Evolutionary conservation across 2,329 filamentous ascomycete species (phyloP), one percentile per base, ranked within the genome.

Genomic region (Ophiocordyceps polyrhachis-furcata): DNA sequence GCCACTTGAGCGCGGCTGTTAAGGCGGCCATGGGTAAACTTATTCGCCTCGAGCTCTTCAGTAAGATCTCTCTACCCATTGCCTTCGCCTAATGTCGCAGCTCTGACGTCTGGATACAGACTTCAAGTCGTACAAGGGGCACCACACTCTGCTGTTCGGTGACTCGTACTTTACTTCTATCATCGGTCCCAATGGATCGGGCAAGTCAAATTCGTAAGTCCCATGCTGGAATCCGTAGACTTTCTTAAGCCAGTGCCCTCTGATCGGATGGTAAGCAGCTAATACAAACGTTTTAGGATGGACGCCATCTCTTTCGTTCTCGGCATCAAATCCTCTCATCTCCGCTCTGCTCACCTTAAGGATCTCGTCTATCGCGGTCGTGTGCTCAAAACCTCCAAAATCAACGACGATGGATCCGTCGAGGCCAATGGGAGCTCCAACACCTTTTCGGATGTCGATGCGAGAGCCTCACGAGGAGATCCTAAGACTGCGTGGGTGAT

Each of bases 111-210:
- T 20, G 25, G 42, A 21, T 41, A 25, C 56, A 91, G 84, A 98
- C 69, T 98, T 98, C 78, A 98, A 98, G 69, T 96, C 91, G 55
- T 98, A 98, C 70, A 94, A 94, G 64, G 91, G 88, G 47, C 88
- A 95, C 56, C 91, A 98, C 67, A 81, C 77, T 48, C 77, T 98
- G 41, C 76, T 95, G 44, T 95, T 98, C 56, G 89, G 89, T 57
- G 89, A 98, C 67, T 93, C 88, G 2, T 96, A 95, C 65, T 98
- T 98, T 64, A 98, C 91, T 43, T 98, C 91, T 40, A 95, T 98
- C 58, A 96, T 98, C 58, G 91, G 93, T 6, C 91, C 91, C 60
- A 98, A 98, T 88, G 91, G 91, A 69, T 96, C 91, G 32, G 91
- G 91, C 51, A 98, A 98, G 65, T 98, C 91, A 19, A 98, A 98